Conservation (phyloP, 2,329 filamentous ascomycete species). For the Fusarium sp. region DNA sequence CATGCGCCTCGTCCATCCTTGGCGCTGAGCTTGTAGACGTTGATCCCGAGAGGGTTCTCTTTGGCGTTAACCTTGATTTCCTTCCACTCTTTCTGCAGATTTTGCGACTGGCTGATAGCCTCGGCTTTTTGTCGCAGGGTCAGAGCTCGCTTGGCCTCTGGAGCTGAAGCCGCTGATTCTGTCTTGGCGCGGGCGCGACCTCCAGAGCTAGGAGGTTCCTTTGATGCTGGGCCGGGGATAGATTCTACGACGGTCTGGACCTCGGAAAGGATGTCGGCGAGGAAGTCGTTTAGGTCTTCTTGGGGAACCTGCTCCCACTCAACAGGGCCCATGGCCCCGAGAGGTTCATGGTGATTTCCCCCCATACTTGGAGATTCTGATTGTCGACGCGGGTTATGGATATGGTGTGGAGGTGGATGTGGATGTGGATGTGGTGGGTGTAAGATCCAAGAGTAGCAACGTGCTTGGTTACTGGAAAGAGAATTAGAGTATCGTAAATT, state of each 20-base stretch:
- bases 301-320: conserved; percentile 61
- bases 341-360: conserved; percentile 65
- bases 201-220: conserved; percentile 55
- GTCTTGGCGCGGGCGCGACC: conserved; percentile 66
- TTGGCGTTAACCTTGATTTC: conserved; percentile 77
- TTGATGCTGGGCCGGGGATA: conserved; percentile 63
- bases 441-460: not conserved
- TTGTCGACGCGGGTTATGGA: not conserved
- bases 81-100: conserved; percentile 88
- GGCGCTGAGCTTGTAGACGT: conserved; percentile 81
- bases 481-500: not conserved
- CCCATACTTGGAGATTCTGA: conserved; percentile 56
- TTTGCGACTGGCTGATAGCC: conserved; percentile 59
- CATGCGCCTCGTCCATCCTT: conserved; percentile 87
- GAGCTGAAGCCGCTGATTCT: conserved; percentile 62
- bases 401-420: not conserved
- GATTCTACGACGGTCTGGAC: conserved; percentile 81
- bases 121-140: conserved; percentile 55
- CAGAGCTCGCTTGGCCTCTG: conserved; percentile 63
- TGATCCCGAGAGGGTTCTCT: conserved; percentile 80
- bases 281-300: conserved; percentile 63
- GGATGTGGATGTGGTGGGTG: conserved; percentile 1
- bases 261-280: conserved; percentile 70
- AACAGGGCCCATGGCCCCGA: conserved; percentile 66
- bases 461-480: conserved; percentile 3